Percentiles rank a stretch among this genome's conserved stretches.
Evolutionary conservation across 1,284 basidiomycete species (phyloP).

Genomic region (Rhodotorula sp.): DNA sequence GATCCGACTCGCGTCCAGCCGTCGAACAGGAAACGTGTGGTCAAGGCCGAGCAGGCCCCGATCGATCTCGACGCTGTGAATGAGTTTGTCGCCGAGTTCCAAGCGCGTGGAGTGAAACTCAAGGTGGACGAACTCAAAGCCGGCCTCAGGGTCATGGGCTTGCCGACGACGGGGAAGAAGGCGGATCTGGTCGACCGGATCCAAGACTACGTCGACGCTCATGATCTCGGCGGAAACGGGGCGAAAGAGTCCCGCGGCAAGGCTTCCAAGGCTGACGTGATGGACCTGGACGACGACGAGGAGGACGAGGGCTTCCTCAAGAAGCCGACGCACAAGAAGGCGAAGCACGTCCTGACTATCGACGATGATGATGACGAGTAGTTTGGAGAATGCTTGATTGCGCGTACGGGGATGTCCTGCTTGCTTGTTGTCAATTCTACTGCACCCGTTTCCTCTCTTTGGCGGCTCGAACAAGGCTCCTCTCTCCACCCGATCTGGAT

Average conservation of each 20-base stretch:
- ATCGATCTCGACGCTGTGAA: not conserved
- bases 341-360: not conserved
- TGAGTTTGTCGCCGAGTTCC: constrained; percentile 8
- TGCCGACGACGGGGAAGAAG: constrained; percentile 28
- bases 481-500: too few relatives aligned
- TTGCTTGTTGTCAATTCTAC: not conserved
- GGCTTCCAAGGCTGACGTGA: not conserved
- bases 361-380: constrained; percentile 5
- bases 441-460: too few relatives aligned
- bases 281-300: constrained; percentile 6
- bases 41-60: constrained; percentile 1
- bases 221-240: constrained; percentile 8
- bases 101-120: constrained; percentile 4
- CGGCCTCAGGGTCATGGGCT: constrained; percentile 27
- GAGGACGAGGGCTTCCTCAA: constrained; percentile 5
- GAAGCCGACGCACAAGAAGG: constrained; percentile 10
- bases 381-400: too few relatives aligned
- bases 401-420: not conserved
- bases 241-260: not conserved
- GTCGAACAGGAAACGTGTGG: constrained; percentile 16
- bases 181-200: constrained; percentile 27
- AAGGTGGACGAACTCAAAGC: constrained; percentile 34
- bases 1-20: constrained; percentile 16
- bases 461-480: too few relatives aligned
- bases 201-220: constrained; percentile 21